These are phyloP conservation scores for Mucor indicus DNA, from an alignment of 371 early-diverging fungal species.

Conservation along the genomic window DNA sequence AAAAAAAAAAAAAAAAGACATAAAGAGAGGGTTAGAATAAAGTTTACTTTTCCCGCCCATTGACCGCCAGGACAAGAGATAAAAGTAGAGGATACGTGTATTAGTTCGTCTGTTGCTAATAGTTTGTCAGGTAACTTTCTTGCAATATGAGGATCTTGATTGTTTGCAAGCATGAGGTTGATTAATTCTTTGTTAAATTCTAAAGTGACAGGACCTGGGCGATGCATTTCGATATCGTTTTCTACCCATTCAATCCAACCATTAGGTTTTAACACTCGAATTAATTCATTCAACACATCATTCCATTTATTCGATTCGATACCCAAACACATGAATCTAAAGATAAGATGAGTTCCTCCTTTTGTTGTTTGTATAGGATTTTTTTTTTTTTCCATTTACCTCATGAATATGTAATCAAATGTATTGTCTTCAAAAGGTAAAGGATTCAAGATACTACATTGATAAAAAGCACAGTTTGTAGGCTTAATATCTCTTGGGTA, in stretches of 20 bases:
- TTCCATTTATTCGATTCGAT: slow-evolving; percentile 31
- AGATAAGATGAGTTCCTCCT: neutral
- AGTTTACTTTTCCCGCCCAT: slow-evolving; percentile 50
- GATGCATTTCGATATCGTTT: slow-evolving; percentile 34
- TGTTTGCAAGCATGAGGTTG: slow-evolving; percentile 19
- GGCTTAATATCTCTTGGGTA: slow-evolving; percentile 45
- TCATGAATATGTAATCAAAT: slow-evolving; percentile 50
- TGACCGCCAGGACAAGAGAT: slow-evolving; percentile 53
- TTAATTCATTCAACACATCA: slow-evolving; percentile 23
- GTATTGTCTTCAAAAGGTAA: slow-evolving; percentile 40
- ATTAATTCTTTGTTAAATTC: slow-evolving; percentile 30
- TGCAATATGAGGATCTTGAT: slow-evolving; percentile 35
- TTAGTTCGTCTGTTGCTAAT: slow-evolving; percentile 14
- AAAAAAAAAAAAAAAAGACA: neutral
- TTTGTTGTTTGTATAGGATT: too few species aligned
- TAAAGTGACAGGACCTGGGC: slow-evolving; percentile 36
- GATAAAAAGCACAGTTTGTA: slow-evolving; percentile 39
- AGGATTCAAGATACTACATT: slow-evolving; percentile 28
- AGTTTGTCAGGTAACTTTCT: slow-evolving; percentile 25
- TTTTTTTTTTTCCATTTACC: slow-evolving; percentile 17
- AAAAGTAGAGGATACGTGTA: slow-evolving; percentile 25
- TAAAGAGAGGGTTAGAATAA: slow-evolving; percentile 6
- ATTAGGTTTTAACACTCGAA: slow-evolving; percentile 43
- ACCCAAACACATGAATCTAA: slow-evolving; percentile 36
- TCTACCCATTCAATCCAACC: slow-evolving; percentile 49